Conservation (phyloP, 768 basidiomycete genomes). For the Dioszegia hungarica region DNA sequence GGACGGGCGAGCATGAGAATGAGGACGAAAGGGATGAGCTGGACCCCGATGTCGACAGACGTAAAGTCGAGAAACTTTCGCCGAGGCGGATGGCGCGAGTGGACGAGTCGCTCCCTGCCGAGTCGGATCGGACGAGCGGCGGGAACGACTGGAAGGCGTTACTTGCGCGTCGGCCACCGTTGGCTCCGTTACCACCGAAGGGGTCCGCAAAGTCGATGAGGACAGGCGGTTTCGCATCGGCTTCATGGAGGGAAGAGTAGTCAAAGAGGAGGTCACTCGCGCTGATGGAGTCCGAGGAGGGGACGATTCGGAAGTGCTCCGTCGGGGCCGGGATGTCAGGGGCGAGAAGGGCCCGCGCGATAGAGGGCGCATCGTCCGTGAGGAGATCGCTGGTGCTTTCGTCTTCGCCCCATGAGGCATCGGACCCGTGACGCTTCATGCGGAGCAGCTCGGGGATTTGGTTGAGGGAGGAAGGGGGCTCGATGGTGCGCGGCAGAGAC, state of each 20-base stretch:
- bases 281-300: neutral
- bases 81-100: neutral
- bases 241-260: neutral
- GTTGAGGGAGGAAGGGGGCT: neutral
- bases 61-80: neutral
- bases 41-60: neutral
- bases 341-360: neutral
- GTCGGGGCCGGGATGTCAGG: neutral
- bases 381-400: neutral
- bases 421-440: neutral
- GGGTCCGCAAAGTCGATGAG: slow-evolving; percentile 1
- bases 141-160: slow-evolving; percentile 1
- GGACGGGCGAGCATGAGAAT: neutral
- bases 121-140: neutral
- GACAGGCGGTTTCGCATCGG: slow-evolving; percentile 3
- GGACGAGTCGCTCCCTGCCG: neutral
- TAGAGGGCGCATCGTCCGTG: neutral
- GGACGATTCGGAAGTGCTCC: slow-evolving; percentile 2
- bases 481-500: neutral
- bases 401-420: neutral
- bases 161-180: neutral
- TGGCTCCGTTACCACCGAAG: neutral
- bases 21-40: neutral
- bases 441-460: neutral
- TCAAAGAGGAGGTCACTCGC: neutral